These are phyloP conservation scores for Trametes versicolor DNA, from an alignment of 1,284 basidiomycete species.

Conservation along the genomic window DNA sequence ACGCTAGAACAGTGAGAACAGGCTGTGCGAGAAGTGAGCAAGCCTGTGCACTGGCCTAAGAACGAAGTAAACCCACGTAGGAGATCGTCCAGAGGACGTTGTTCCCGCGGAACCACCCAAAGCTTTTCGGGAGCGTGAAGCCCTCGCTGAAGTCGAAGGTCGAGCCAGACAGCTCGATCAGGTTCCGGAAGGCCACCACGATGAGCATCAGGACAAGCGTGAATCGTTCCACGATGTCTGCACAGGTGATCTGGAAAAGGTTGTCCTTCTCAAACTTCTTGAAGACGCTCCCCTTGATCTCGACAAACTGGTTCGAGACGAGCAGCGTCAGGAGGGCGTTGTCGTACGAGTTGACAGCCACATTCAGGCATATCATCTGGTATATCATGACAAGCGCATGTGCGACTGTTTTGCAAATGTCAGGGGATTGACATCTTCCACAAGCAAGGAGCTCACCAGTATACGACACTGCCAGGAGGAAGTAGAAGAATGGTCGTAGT, in stretches of 20 bases:
- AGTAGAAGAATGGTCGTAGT: slow-evolving; percentile 86
- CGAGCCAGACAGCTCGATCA: slow-evolving; percentile 94
- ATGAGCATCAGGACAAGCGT: slow-evolving; percentile 92
- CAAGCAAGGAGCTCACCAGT: slow-evolving; percentile 64
- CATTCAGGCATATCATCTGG: slow-evolving; percentile 95
- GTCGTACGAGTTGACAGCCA: slow-evolving; percentile 99
- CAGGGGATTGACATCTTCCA: not conserved
- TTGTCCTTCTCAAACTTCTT: slow-evolving; percentile 99
- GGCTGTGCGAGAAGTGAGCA: slow-evolving; percentile 63
- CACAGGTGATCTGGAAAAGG: slow-evolving; percentile 99
- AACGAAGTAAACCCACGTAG: slow-evolving; percentile 62
- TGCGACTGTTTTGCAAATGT: slow-evolving; percentile 62
- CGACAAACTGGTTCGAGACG: slow-evolving; percentile 98
- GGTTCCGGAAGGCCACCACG: slow-evolving; percentile 93
- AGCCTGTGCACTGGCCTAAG: not conserved
- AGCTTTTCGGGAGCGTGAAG: slow-evolving; percentile 84
- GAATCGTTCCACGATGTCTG: slow-evolving; percentile 99
- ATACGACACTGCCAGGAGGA: slow-evolving; percentile 86
- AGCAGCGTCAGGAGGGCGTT: slow-evolving; percentile 94
- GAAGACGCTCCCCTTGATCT: slow-evolving; percentile 99
- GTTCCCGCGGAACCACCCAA: slow-evolving; percentile 83
- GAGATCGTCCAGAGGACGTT: slow-evolving; percentile 90
- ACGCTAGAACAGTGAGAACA: slow-evolving; percentile 89
- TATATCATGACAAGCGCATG: slow-evolving; percentile 98
- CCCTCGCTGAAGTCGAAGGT: slow-evolving; percentile 82